These are phyloP conservation scores for Myxozyma neotropica DNA, from an alignment of 805 yeast genomes.

Conservation along the genomic window DNA sequence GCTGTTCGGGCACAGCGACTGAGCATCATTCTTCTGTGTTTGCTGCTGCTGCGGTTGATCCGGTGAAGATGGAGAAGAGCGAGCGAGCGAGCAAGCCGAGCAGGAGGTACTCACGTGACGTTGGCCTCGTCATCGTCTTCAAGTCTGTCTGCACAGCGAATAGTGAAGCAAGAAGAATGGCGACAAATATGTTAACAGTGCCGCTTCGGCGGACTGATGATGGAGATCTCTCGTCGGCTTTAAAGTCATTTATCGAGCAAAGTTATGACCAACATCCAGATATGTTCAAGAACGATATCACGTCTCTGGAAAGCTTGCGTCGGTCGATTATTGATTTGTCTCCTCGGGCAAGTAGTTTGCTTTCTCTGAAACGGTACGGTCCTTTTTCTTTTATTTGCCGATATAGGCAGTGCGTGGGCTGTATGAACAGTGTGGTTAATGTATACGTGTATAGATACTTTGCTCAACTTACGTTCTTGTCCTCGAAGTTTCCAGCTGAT, in stretches of 20 bases:
- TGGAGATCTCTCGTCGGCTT: constrained; percentile 42
- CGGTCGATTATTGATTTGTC: constrained; percentile 46
- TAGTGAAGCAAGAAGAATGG: neutral
- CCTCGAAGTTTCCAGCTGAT: constrained; percentile 65
- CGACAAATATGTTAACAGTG: constrained; percentile 45
- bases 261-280: constrained; percentile 48
- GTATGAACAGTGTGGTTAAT: too few species aligned
- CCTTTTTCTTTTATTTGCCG: neutral
- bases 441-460: constrained; percentile 52
- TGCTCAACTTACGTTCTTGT: constrained; percentile 49
- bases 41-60: too few species aligned
- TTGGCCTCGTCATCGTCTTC: too few species aligned
- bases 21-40: too few species aligned
- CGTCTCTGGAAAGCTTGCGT: constrained; percentile 51
- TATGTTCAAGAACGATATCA: constrained; percentile 42
- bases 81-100: too few species aligned
- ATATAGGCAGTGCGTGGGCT: too few species aligned
- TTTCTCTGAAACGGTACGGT: constrained; percentile 11
- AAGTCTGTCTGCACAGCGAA: neutral
- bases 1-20: too few species aligned
- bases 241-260: constrained; percentile 45
- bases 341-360: constrained; percentile 45
- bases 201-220: constrained; percentile 47
- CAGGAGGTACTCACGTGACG: too few species aligned
- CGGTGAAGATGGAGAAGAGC: too few species aligned